Percentiles rank a stretch among this genome's conserved stretches.
phyloP scores from a whole-genome alignment of 257 asterid genomes.

The Agastache rugosa region DNA sequence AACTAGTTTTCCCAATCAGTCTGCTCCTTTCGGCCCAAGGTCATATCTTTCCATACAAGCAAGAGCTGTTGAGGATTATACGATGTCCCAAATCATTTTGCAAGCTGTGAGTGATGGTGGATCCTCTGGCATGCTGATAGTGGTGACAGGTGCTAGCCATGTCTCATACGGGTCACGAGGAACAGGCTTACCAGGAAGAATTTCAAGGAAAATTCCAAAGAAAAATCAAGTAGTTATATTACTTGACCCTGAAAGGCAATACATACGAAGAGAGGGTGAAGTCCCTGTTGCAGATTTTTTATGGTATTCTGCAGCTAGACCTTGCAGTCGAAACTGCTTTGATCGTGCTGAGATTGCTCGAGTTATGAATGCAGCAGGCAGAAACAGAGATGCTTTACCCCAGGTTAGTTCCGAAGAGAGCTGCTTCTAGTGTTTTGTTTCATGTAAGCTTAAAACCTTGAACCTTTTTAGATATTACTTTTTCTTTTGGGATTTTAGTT shows the following conservation, averaged over 20 bases:
- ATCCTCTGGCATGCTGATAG: constrained; percentile 73
- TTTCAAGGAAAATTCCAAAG: constrained; percentile 76
- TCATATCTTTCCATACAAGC: constrained; percentile 91
- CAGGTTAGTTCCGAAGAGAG: constrained; percentile 60
- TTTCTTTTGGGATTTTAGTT: neutral
- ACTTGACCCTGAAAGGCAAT: constrained; percentile 87
- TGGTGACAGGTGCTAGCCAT: constrained; percentile 91
- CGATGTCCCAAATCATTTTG: constrained; percentile 81
- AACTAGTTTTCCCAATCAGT: constrained; percentile 53
- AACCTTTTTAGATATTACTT: neutral
- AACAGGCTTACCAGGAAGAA: constrained; percentile 87
- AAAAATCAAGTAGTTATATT: constrained; percentile 76
- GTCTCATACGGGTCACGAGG: constrained; percentile 85
- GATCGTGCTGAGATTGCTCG: constrained; percentile 99
- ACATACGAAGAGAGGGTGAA: constrained; percentile 88
- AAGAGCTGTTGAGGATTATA: constrained; percentile 83
- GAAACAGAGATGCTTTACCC: constrained; percentile 91
- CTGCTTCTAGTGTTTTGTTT: constrained; percentile 22
- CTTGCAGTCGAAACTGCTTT: constrained; percentile 92
- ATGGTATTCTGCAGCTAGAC: constrained; percentile 97
- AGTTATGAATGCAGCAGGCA: constrained; percentile 98
- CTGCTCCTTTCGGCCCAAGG: constrained; percentile 74
- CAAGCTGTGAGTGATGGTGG: constrained; percentile 73
- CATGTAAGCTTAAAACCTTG: neutral
- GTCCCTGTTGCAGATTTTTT: constrained; percentile 92